These are phyloP conservation scores for Fonsecaea pugnacius DNA, from an alignment of 2,329 filamentous ascomycete species.

Conservation along the genomic window DNA sequence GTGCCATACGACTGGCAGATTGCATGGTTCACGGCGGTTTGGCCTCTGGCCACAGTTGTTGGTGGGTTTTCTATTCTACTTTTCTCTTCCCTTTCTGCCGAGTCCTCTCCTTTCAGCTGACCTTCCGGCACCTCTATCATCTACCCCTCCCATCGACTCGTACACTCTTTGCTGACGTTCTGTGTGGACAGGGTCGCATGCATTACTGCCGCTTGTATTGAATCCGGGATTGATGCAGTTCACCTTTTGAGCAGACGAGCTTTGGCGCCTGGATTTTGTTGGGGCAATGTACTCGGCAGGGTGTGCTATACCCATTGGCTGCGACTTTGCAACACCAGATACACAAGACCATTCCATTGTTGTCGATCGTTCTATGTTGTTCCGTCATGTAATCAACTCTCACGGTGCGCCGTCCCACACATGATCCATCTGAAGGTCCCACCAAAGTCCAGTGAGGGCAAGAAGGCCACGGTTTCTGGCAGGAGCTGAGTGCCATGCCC, in stretches of 20 bases:
- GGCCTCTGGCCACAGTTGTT: constrained; percentile 59
- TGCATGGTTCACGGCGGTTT: constrained; percentile 62
- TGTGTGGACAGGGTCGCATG: constrained; percentile 40
- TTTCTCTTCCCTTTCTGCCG: constrained; percentile 24
- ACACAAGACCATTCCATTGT: not conserved
- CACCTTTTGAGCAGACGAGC: constrained; percentile 23
- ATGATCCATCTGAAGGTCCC: too few species aligned
- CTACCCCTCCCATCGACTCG: constrained; percentile 37
- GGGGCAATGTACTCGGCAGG: not conserved
- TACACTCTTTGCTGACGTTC: not conserved
- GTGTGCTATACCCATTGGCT: not conserved
- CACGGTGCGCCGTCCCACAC: too few species aligned
- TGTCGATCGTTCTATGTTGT: too few species aligned
- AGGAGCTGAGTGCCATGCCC: too few species aligned
- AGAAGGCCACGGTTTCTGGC: too few species aligned
- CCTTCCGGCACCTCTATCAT: not conserved
- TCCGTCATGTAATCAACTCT: too few species aligned
- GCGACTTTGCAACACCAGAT: not conserved
- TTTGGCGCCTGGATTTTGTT: not conserved
- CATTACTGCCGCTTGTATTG: constrained; percentile 39
- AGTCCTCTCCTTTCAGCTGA: constrained; percentile 53
- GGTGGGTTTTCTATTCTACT: constrained; percentile 38
- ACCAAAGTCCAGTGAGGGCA: too few species aligned
- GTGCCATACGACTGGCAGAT: constrained; percentile 62
- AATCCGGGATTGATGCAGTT: constrained; percentile 42